These are phyloP conservation scores for Cladophialophora carrionii DNA, from an alignment of 2,329 filamentous ascomycete genomes.

Conservation along the genomic window DNA sequence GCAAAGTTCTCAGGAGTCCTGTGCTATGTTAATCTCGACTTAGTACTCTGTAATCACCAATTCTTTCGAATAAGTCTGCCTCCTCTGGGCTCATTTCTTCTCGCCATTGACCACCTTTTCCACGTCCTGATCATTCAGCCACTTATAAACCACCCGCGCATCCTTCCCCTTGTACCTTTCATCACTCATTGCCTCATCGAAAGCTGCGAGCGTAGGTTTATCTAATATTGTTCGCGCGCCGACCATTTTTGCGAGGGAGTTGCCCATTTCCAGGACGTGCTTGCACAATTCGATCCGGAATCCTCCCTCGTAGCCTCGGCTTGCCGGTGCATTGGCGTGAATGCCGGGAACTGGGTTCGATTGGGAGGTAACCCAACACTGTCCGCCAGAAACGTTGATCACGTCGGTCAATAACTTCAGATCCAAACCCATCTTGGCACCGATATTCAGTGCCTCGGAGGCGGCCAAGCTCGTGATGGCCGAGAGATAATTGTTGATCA, in stretches of 20 bases:
- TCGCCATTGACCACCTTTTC: constrained; percentile 8
- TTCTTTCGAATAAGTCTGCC: neutral
- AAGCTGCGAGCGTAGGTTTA: constrained; percentile 55
- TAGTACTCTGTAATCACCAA: neutral
- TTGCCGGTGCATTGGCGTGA: constrained; percentile 47
- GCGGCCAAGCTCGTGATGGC: constrained; percentile 39
- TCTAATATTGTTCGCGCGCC: constrained; percentile 57
- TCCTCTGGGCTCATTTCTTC: constrained; percentile 2
- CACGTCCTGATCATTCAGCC: constrained; percentile 49
- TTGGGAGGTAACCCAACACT: constrained; percentile 40
- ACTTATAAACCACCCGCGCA: constrained; percentile 62
- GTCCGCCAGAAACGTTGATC: constrained; percentile 38
- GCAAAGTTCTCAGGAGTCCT: neutral
- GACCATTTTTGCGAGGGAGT: constrained; percentile 59
- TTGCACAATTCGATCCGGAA: constrained; percentile 63
- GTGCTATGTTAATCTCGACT: neutral
- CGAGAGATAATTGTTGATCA: constrained; percentile 42
- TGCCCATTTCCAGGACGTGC: constrained; percentile 61
- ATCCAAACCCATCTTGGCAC: constrained; percentile 39
- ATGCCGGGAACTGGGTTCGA: constrained; percentile 46
- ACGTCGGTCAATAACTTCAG: constrained; percentile 40
- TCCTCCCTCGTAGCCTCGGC: constrained; percentile 46
- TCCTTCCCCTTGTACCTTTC: constrained; percentile 58
- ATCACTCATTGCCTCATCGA: constrained; percentile 57
- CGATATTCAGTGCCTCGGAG: constrained; percentile 41